Evolutionary conservation across 331 rosid species (phyloP).

Genomic region (Malus hybrid): DNA sequence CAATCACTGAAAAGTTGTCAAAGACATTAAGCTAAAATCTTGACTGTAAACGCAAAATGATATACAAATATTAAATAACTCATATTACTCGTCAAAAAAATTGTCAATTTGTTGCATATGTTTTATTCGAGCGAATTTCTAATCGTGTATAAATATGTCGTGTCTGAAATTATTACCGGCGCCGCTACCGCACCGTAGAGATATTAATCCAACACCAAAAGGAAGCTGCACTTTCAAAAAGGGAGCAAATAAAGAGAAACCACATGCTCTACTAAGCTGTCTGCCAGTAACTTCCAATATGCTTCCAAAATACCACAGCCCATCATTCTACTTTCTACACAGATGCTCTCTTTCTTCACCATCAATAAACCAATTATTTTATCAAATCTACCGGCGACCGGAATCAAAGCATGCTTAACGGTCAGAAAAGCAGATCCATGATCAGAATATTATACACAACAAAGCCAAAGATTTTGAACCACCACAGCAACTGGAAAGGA

Average conservation of each 20-base stretch:
- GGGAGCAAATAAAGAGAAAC: not conserved
- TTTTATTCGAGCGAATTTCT: no score
- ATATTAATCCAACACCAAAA: not conserved
- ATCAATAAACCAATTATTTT: not conserved
- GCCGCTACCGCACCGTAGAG: no score
- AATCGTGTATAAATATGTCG: no score
- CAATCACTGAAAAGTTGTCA: no score
- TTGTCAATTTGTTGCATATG: no score
- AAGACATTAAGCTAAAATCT: no score
- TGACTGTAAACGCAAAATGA: not conserved
- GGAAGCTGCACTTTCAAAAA: not conserved
- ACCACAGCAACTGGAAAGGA: not conserved
- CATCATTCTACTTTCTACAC: not conserved
- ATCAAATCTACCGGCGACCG: not conserved
- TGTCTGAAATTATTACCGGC: no score
- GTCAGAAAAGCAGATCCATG: not conserved
- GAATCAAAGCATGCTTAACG: not conserved
- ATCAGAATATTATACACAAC: not conserved
- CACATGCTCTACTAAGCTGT: not conserved
- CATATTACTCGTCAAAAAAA: not conserved
- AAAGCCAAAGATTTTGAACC: not conserved
- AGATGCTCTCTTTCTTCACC: not conserved
- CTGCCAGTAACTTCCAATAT: not conserved
- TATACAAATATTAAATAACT: not conserved
- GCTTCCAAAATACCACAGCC: conserved; percentile 1